These are phyloP conservation scores for Xylariales sp. DNA, from an alignment of 2,329 filamentous ascomycete species.

Conservation along the genomic window DNA sequence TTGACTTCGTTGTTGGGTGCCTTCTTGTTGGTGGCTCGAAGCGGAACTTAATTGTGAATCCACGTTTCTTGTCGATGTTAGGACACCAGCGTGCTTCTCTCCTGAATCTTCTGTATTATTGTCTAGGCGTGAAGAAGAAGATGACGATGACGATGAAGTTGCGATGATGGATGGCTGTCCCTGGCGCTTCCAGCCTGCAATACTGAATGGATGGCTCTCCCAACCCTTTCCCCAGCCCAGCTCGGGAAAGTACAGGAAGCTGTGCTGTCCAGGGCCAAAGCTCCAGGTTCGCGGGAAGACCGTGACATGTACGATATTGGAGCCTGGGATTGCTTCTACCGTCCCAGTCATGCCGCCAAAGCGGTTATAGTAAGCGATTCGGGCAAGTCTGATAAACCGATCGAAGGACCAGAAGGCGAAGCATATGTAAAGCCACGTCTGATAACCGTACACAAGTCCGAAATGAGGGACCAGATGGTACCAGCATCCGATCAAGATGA, in stretches of 20 bases:
- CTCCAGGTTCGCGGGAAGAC: constrained; percentile 9
- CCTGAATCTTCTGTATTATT: background rate
- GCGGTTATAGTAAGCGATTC: constrained; percentile 15
- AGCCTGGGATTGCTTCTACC: constrained; percentile 10
- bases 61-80: background rate
- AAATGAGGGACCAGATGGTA: constrained; percentile 19
- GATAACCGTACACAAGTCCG: constrained; percentile 17
- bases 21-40: background rate
- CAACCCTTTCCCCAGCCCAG: constrained; percentile 14
- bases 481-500: constrained; percentile 20
- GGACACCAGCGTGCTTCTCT: background rate
- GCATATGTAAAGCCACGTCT: constrained; percentile 20
- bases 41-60: background rate
- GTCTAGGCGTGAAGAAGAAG: too few relatives aligned
- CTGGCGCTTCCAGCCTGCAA: constrained; percentile 12
- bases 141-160: background rate
- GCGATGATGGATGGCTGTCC: background rate
- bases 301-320: constrained; percentile 12
- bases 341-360: constrained; percentile 9
- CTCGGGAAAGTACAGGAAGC: constrained; percentile 15
- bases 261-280: constrained; percentile 14
- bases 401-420: constrained; percentile 20
- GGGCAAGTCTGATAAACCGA: constrained; percentile 12
- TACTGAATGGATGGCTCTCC: constrained; percentile 22
- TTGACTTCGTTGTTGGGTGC: background rate